Evolutionary conservation across 2,329 filamentous ascomycete genomes (phyloP).

Genomic region (Ophidiomyces ophidiicola): DNA sequence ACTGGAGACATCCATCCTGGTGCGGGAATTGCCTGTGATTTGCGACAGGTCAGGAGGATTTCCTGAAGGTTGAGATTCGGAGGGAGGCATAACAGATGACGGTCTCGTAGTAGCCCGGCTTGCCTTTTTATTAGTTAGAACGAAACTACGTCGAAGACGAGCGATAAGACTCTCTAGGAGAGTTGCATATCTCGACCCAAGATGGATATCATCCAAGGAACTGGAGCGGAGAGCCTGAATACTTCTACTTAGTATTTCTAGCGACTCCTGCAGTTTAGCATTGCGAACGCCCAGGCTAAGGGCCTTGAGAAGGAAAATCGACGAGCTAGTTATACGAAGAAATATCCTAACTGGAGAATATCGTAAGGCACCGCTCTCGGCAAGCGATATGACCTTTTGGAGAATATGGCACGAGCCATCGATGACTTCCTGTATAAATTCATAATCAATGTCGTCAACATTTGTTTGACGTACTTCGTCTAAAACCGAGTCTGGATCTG

Average conservation of each 20-base stretch:
- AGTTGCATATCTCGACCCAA: constrained; percentile 41
- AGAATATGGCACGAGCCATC: constrained; percentile 43
- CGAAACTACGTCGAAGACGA: constrained; percentile 28
- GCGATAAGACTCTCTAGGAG: constrained; percentile 37
- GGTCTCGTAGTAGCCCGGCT: constrained; percentile 20
- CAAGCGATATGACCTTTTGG: constrained; percentile 38
- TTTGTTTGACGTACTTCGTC: constrained; percentile 32
- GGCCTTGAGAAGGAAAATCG: constrained; percentile 43
- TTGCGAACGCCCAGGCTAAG: constrained; percentile 40
- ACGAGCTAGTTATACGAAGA: constrained; percentile 43
- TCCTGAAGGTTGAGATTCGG: constrained; percentile 18
- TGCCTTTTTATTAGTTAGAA: constrained; percentile 24
- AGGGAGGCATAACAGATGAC: constrained; percentile 23
- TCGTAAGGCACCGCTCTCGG: constrained; percentile 36
- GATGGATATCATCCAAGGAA: constrained; percentile 41
- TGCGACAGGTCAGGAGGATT: background rate
- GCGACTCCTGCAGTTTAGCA: constrained; percentile 37
- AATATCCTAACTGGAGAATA: constrained; percentile 45
- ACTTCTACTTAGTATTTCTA: constrained; percentile 38
- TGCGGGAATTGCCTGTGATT: background rate
- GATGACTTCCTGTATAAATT: constrained; percentile 46
- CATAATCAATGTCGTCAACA: constrained; percentile 41
- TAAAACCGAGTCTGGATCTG: constrained; percentile 21
- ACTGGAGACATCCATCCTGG: constrained; percentile 9
- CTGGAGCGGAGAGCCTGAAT: constrained; percentile 40